Percentiles rank a stretch among this genome's conserved stretches.
Evolutionary conservation across 1,284 basidiomycete species (phyloP).

Genomic region (Peniophora sp.): DNA sequence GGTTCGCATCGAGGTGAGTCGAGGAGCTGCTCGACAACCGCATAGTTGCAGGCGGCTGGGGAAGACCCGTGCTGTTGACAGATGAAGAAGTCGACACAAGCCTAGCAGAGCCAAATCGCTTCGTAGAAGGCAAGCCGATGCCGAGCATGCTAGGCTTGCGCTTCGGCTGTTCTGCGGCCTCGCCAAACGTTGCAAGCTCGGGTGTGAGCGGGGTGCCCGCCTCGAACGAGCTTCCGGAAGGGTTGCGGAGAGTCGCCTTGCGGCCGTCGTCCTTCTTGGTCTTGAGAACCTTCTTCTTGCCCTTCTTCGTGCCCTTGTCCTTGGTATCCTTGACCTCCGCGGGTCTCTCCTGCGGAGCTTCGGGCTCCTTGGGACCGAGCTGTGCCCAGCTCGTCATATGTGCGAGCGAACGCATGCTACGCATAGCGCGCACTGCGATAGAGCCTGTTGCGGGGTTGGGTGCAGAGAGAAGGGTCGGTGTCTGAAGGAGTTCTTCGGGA

Average conservation of each 20-base stretch:
- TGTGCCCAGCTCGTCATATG: conserved; percentile 66
- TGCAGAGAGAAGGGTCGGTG: conserved; percentile 12
- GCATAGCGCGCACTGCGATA: conserved; percentile 70
- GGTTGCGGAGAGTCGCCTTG: conserved; percentile 28
- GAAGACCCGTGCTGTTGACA: conserved; percentile 8
- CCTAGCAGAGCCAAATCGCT: conserved; percentile 37
- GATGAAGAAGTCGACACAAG: conserved; percentile 35
- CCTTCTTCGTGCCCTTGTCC: conserved; percentile 22
- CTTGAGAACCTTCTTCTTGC: conserved; percentile 23
- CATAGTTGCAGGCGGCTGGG: neutral
- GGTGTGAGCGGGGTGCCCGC: conserved; percentile 38
- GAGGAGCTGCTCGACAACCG: conserved; percentile 31
- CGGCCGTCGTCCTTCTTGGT: conserved; percentile 25
- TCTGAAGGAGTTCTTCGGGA: conserved; percentile 5
- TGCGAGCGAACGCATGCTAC: conserved; percentile 63
- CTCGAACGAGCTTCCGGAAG: conserved; percentile 60
- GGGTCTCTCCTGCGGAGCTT: conserved; percentile 18
- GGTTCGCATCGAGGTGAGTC: conserved; percentile 25
- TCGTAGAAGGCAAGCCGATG: conserved; percentile 34
- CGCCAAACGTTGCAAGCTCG: conserved; percentile 16
- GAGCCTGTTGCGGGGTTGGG: conserved; percentile 36
- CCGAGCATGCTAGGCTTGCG: conserved; percentile 50
- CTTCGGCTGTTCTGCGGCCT: conserved; percentile 12
- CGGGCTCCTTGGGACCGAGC: conserved; percentile 32
- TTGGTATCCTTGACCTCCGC: conserved; percentile 17